A percentile compares a stretch with the other conserved stretches of the same genome.
These are phyloP conservation scores for Jasminum sambac DNA, from an alignment of 257 asterid genomes.

Conservation along the genomic window DNA sequence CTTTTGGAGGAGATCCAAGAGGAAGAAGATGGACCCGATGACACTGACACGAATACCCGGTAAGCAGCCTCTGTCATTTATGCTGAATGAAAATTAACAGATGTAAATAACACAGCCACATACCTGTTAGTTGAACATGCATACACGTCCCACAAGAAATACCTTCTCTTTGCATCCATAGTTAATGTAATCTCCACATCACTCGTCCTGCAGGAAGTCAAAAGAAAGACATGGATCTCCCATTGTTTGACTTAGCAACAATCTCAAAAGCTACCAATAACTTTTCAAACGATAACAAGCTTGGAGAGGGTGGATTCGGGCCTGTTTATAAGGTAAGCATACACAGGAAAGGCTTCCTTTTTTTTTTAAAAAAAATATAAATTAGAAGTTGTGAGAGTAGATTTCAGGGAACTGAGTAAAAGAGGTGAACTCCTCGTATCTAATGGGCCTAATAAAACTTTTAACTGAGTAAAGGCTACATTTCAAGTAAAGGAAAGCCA, in stretches of 20 bases:
- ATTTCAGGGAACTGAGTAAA: neutral
- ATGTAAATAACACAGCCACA: neutral
- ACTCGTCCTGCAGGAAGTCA: neutral
- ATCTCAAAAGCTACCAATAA: too few species aligned
- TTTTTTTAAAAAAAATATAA: too few species aligned
- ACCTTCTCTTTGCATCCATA: neutral
- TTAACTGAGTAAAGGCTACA: too few species aligned
- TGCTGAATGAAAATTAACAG: neutral
- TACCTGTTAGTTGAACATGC: neutral
- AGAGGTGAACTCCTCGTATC: neutral
- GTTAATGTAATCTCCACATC: neutral
- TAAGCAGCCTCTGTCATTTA: neutral
- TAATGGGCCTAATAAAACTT: neutral
- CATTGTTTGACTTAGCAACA: too few species aligned
- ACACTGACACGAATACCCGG: neutral
- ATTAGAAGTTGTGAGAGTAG: neutral
- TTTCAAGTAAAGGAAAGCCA: neutral
- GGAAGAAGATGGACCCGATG: neutral
- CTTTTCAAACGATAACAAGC: too few species aligned
- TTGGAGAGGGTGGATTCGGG: conserved; percentile 42
- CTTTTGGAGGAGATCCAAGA: conserved; percentile 2
- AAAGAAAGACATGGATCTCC: neutral
- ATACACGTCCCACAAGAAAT: neutral
- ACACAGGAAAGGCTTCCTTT: neutral
- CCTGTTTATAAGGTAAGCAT: conserved; percentile 32